Percentiles rank a stretch among this genome's conserved stretches.
Evolutionary conservation across 345 rosid genomes (phyloP).

Genomic region (Litchi chinensis): DNA sequence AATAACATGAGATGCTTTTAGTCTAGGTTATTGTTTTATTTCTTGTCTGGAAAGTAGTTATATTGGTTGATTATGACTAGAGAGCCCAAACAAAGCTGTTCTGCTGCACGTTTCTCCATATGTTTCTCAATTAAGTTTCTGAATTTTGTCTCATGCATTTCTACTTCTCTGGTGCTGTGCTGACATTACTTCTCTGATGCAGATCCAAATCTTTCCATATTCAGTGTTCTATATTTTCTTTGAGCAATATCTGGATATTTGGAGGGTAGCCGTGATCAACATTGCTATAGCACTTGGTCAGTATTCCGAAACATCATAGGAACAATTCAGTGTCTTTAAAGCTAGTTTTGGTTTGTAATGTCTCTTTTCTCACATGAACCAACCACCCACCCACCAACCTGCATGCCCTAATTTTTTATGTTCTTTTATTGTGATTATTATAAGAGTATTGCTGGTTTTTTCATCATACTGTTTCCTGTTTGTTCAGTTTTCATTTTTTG

Average conservation of each 20-base stretch:
- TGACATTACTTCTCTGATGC: slow-evolving; percentile 39
- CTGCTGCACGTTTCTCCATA: neutral
- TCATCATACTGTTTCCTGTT: too few relatives aligned
- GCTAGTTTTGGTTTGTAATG: neutral
- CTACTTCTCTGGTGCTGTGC: neutral
- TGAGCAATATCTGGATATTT: slow-evolving; percentile 93
- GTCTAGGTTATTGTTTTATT: neutral
- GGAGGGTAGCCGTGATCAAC: slow-evolving; percentile 85
- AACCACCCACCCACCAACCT: neutral
- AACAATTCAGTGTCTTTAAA: neutral
- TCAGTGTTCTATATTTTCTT: slow-evolving; percentile 94
- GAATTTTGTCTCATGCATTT: neutral
- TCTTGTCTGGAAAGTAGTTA: neutral
- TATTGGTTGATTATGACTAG: neutral
- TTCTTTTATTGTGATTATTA: too few relatives aligned
- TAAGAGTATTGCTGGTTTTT: too few relatives aligned
- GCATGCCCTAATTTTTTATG: neutral
- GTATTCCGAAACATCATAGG: slow-evolving; percentile 27
- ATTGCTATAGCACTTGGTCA: slow-evolving; percentile 82
- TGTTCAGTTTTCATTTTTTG: too few relatives aligned
- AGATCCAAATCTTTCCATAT: slow-evolving; percentile 90
- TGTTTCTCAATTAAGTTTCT: slow-evolving; percentile 2
- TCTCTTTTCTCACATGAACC: neutral
- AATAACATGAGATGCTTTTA: neutral
- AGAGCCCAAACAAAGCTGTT: neutral